These are phyloP conservation scores for Leccinum boreale DNA, from an alignment of 768 basidiomycete species.

Conservation along the genomic window DNA sequence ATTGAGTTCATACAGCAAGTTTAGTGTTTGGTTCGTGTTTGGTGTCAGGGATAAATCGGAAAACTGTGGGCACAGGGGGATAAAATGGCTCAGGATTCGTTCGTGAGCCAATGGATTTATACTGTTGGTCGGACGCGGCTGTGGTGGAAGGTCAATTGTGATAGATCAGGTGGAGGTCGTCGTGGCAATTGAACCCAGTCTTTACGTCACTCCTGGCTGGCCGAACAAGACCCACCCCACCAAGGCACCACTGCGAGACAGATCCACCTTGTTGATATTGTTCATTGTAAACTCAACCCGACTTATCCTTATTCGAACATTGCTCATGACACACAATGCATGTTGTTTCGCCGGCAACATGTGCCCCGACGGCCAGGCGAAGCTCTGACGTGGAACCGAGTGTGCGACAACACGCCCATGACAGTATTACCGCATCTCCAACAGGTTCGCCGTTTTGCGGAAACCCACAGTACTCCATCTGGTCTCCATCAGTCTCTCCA, in stretches of 20 bases:
- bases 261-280: not conserved
- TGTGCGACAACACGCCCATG: not conserved
- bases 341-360: not conserved
- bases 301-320: not conserved
- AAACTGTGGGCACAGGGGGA: not conserved
- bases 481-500: not conserved
- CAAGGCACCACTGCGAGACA: not conserved
- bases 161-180: too few relatives aligned
- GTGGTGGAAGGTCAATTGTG: not conserved
- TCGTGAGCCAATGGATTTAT: not conserved
- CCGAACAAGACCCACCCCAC: not conserved
- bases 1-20: constrained; percentile 1
- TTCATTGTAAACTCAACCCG: not conserved
- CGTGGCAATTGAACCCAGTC: too few relatives aligned
- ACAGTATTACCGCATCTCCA: too few relatives aligned
- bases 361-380: not conserved
- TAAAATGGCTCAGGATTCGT: not conserved
- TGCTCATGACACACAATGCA: not conserved
- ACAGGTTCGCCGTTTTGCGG: too few relatives aligned
- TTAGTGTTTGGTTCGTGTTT: not conserved
- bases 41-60: constrained; percentile 4
- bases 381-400: not conserved
- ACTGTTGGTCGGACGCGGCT: not conserved
- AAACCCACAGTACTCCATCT: not conserved
- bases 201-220: too few relatives aligned